Base-by-base conservation (phyloP, 208 protist genomes). In the Leptomonas seymouri region DNA sequence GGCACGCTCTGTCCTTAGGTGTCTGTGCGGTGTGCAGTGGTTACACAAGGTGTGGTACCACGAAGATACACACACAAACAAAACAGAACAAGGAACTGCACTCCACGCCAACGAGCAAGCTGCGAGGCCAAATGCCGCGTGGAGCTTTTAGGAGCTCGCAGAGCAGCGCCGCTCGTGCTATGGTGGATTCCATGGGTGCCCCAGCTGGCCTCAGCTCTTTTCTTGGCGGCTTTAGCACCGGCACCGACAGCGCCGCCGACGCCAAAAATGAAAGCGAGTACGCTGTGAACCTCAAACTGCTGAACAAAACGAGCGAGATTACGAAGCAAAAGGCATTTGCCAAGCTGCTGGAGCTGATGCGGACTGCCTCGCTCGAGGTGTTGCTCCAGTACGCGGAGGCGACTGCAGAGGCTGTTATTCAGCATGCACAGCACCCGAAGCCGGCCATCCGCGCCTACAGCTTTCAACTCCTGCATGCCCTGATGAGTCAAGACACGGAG, bases 251-350 rank as follows among this genome's bases (percentile, higher is more conserved):
- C 56, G 59, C 58, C 0, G 50, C 69, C 0, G 64, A 79, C 49
- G 46, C 73, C 16, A 74, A 86, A 27, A 44, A 69, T 4, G 77
- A 81, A 41, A 77, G 74, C 56, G 83, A 81, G 61, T 87, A 93
- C 34, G 76, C 53, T 11, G 74, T 93, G 27, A 83, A 87, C 66
- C 63, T 96, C 12, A 82, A 82, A 59, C 76, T 94, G 21, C 69
- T 97, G 53, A 80, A 63, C 42, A 97, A 97, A 71, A 86, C 65
- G 23, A 93, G 84, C 72, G 92, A 97, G 30, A 87, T 85, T 18
- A 97, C 89, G 5, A 93, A 95, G 70, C 82, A 91, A 27, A 97
- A 97, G 73, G 78, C 92, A 5, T 80, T 97, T 15, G 65, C 71
- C 15, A 79, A 87, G 55, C 74, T 97, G 16, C 30, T 68, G 7